Evolutionary conservation across 2,329 filamentous ascomycete genomes (phyloP).

Genomic region (Sporothrix protearum): DNA sequence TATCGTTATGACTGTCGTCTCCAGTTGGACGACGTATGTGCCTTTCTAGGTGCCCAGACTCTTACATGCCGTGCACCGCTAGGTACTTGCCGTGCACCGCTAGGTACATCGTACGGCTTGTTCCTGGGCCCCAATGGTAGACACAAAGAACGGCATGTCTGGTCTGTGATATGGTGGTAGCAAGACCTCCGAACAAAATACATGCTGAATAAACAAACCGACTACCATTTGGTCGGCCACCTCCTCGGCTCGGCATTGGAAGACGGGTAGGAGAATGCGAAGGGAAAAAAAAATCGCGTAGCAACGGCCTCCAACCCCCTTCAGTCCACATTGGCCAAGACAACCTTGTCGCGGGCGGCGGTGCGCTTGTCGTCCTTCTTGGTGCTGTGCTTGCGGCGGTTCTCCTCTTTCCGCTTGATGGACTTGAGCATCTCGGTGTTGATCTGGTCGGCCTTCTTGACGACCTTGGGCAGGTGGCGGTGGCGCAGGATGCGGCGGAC

Average conservation of each 20-base stretch:
- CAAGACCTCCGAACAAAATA: background rate
- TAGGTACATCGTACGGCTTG: no score
- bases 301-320: background rate
- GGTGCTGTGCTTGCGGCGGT: conserved; percentile 85
- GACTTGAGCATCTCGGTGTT: conserved; percentile 84
- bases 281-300: background rate
- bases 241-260: conserved; percentile 1
- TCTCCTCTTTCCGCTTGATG: conserved; percentile 89
- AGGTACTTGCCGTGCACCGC: no score
- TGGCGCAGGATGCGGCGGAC: conserved; percentile 86
- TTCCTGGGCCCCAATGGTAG: background rate
- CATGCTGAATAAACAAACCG: background rate
- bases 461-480: conserved; percentile 82
- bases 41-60: background rate
- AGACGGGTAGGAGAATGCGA: background rate
- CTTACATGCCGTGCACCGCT: no score
- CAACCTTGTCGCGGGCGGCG: conserved; percentile 77
- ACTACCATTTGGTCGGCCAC: background rate
- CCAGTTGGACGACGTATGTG: background rate
- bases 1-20: background rate
- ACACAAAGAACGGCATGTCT: background rate
- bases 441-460: conserved; percentile 95
- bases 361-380: conserved; percentile 65
- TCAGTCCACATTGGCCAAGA: conserved; percentile 63
- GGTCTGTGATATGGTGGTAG: background rate